Evolutionary conservation across 768 basidiomycete genomes (phyloP).

Genomic region (Amanita pallidorosea): DNA sequence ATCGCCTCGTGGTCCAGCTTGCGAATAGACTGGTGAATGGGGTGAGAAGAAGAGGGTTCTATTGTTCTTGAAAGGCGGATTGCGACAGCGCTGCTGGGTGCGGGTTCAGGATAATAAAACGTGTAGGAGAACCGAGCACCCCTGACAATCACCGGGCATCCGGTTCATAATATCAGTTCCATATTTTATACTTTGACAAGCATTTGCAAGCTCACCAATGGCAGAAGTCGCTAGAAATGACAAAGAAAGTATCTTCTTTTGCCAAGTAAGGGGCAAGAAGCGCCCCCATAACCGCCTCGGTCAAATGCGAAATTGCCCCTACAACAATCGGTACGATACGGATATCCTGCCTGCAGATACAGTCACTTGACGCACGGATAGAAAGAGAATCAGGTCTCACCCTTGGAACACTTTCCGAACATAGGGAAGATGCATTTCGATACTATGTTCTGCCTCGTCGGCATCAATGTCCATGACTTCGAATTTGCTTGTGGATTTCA

Average conservation of each 20-base stretch:
- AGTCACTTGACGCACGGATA: background rate
- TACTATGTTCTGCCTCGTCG: conserved; percentile 93
- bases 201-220: conserved; percentile 63
- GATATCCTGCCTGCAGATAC: conserved; percentile 50
- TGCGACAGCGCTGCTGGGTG: conserved; percentile 33
- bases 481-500: conserved; percentile 60
- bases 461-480: conserved; percentile 48
- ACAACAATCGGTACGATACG: conserved; percentile 85
- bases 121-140: conserved; percentile 83
- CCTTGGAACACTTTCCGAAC: conserved; percentile 76
- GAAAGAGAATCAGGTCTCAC: conserved; percentile 25
- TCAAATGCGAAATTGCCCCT: conserved; percentile 54
- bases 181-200: background rate
- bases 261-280: conserved; percentile 76
- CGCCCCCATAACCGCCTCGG: conserved; percentile 54
- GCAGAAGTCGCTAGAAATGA: conserved; percentile 95
- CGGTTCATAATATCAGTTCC: background rate
- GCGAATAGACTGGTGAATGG: conserved; percentile 77
- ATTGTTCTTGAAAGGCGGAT: conserved; percentile 38
- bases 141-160: conserved; percentile 29
- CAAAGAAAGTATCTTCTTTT: conserved; percentile 71
- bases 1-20: conserved; percentile 84
- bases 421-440: conserved; percentile 97
- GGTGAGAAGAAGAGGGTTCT: conserved; percentile 33
- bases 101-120: conserved; percentile 66